Evolutionary conservation across 768 basidiomycete genomes (phyloP), one percentile per base, ranked within the genome.

Genomic region (Hypholoma sublateritium): DNA sequence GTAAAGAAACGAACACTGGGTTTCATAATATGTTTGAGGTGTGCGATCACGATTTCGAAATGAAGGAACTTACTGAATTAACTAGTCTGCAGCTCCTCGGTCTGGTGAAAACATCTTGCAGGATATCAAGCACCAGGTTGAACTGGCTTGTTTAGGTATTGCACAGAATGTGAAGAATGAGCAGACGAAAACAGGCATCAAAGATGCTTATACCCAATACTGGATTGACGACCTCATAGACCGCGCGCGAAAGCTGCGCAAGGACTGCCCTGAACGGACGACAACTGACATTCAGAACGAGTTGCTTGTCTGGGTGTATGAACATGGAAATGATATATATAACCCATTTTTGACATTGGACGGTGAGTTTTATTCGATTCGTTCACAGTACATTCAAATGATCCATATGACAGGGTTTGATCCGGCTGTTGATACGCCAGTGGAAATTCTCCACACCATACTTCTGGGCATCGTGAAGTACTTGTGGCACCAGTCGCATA

Each of bases 391-490:
- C 3, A 16, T 14, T 16, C 14, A 14, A 17, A 41, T 41, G 39
- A 16, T 41, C 5, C 2, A 6, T 32, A 21, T 41, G 19, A 43
- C 55, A 70, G 73, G 68, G 2, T 68, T 70, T 35, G 70, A 76
- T 60, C 60, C 65, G 13, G 43, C 67, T 5, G 28, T 32, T 49
- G 69, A 70, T 45, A 70, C 69, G 0, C 66, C 72, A 0, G 65
- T 71, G 12, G 72, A 78, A 57, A 67, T 77, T 22, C 63, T 77
- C 0, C 75, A 78, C 48, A 74, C 73, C 0, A 65, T 72, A 14
- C 66, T 75, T 0, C 74, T 78, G 14, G 75, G 76, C 0, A 52
- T 69, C 11, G 63, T 69, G 21, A 77, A 77, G 43, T 77, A 78
- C 59, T 52, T 69, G 0, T 78, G 76, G 77, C 68, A 73, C 42